Conservation (phyloP, 2,329 filamentous ascomycete species). For the Fusarium sp. region DNA sequence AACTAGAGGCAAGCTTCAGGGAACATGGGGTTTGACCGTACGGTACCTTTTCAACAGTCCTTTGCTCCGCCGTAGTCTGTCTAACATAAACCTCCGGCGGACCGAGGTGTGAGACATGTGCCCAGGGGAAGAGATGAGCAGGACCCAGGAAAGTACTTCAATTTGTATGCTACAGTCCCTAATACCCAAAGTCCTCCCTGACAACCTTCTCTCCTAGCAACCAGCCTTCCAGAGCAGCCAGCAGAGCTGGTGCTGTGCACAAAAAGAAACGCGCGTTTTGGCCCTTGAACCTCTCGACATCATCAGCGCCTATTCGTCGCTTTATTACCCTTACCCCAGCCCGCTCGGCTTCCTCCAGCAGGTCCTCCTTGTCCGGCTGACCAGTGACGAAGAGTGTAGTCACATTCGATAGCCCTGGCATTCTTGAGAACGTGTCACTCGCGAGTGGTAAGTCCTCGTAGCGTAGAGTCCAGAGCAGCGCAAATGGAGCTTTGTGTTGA, state of each 20-base stretch:
- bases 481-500: slow-evolving; percentile 51
- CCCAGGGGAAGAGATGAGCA: not conserved
- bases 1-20: slow-evolving; percentile 19
- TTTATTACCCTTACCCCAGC: slow-evolving; percentile 48
- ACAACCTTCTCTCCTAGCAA: slow-evolving; percentile 62
- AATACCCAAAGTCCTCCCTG: slow-evolving; percentile 71
- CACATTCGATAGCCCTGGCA: slow-evolving; percentile 59
- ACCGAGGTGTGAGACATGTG: slow-evolving; percentile 12
- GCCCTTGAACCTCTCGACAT: slow-evolving; percentile 53
- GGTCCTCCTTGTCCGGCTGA: slow-evolving; percentile 45
- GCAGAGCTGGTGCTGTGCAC: slow-evolving; percentile 57
- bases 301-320: slow-evolving; percentile 52
- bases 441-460: slow-evolving; percentile 70
- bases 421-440: slow-evolving; percentile 63
- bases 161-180: not conserved
- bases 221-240: slow-evolving; percentile 59
- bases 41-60: not conserved
- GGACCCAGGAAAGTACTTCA: not conserved
- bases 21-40: not conserved
- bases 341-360: slow-evolving; percentile 47
- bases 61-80: slow-evolving; percentile 19
- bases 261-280: slow-evolving; percentile 60
- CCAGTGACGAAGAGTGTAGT: slow-evolving; percentile 75
- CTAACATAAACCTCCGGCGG: slow-evolving; percentile 21
- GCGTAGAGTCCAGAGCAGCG: slow-evolving; percentile 74